Evolutionary conservation across 2,329 filamentous ascomycete species (phyloP), one percentile per base, ranked within the genome.

Genomic region (Colletotrichum eleusines): DNA sequence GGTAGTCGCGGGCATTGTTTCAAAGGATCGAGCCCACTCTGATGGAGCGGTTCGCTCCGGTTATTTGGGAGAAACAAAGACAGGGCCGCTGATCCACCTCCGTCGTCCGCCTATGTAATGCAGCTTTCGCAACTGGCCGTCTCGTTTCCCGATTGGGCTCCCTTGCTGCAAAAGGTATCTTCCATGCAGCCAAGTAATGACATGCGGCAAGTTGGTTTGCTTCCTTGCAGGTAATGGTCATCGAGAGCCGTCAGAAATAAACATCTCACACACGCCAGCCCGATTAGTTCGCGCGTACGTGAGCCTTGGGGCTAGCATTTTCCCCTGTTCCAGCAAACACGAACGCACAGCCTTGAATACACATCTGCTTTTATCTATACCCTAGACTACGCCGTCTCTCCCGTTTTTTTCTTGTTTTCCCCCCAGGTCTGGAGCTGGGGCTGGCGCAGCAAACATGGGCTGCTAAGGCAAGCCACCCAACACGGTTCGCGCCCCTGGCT

Each of bases 381-480:
- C 33, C 1, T 23, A 23, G 33, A 26, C 33, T n/a, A 50, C 26
- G 46, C 46, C 23, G 16, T 51, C 18, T 14, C 5, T 50, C 16
- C 44, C 18, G n/a, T 28, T 51, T 16, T 40, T n/a, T n/a, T n/a
- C n/a, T n/a, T n/a, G n/a, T n/a, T n/a, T n/a, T n/a, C n/a, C n/a
- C n/a, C n/a, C n/a, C 20, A 12, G 31, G 33, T 40, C 57, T 38
- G 48, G 12, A 28, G 35, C 35, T 2, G n/a, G 9, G 33, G 8
- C 33, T 16, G n/a, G 31, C 33, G 59, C 38, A 38, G 35, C 28
- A 67, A 53, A 7, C 6, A 44, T 51, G 63, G 20, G 44, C 50
- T 62, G 35, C 51, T 67, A 58, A 44, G 11, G 12, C 63, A 63
- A 61, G 68, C 63, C 68, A 62, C 57, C 23, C 63, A 44, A 53